Base-by-base conservation (phyloP, 768 basidiomycete species). In the Tephrocybe sp. region DNA sequence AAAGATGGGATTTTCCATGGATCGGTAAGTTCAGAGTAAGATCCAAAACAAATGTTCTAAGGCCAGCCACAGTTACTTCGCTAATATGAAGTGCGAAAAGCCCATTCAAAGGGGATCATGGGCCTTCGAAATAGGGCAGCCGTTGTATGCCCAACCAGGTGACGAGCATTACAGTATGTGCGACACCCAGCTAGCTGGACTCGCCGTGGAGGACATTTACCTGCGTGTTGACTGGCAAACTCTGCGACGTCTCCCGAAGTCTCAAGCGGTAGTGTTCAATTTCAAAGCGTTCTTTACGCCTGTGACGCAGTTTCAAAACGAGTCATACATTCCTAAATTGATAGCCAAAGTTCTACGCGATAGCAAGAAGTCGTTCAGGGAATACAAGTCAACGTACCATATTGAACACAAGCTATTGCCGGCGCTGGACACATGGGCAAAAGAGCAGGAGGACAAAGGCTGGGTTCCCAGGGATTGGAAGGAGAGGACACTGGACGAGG, bases 181-280 rank as follows among this genome's bases (percentile, higher is more conserved):
- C 24, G 59, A 62, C 31, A 55, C 39, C 5, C 73, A 75, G 44
- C 54, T 61, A 26, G 67, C 68, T 2, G 55, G 71, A 24, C 61
- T 81, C 13, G 42, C 61, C 2, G 42, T 74, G 31, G 69, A 74
- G 22, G 66, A 77, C 44, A 64, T 79, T 16, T 61, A 70, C 54
- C 54, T 82, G 42, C 73, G 79, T 12, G 76, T 82, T 16, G 78
- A 80, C 49, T 80, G 79, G 78, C 80, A 82, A 56, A 80, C 77
- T 7, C 58, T 81, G 26, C 69, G 78, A 15, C 70, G 77, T 26
- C 58, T 80, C 35, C 78, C 80, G 11, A 60, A 62, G 45, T 78
- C 79, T 5, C 63, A 63, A 9, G 74, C 76, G 0, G 76, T 82
- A 21, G 65, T 76, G 7, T 80, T 81, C 65, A 79, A 79, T 56